These are phyloP conservation scores for Amorphotheca resinae DNA, from an alignment of 495 filamentous ascomycete genomes.

Conservation along the genomic window DNA sequence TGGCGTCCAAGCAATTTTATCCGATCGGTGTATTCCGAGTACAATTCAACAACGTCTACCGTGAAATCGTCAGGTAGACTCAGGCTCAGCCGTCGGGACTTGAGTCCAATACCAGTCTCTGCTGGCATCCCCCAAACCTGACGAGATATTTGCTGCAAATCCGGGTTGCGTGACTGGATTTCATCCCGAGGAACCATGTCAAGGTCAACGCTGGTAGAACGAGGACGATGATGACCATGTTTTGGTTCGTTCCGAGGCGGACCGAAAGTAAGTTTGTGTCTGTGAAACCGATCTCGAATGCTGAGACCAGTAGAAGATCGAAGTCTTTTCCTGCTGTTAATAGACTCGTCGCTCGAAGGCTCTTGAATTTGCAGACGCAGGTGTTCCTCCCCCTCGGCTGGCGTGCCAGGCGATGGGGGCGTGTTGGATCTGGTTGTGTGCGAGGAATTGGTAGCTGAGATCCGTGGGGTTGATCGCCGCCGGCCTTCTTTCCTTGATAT, in stretches of 20 bases:
- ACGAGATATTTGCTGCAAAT: not conserved
- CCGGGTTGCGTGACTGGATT: not conserved
- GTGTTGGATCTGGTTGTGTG: constrained; percentile 39
- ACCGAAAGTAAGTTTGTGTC: constrained; percentile 18
- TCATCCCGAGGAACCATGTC: constrained; percentile 6
- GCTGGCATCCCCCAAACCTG: constrained; percentile 40
- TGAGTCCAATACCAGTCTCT: constrained; percentile 49
- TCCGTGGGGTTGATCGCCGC: constrained; percentile 9
- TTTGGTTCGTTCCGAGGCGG: constrained; percentile 20
- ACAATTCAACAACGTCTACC: constrained; percentile 48
- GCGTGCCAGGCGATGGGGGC: constrained; percentile 38
- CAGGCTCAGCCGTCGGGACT: constrained; percentile 49
- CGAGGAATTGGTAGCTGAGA: constrained; percentile 32
- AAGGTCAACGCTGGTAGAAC: constrained; percentile 18
- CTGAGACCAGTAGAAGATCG: constrained; percentile 36
- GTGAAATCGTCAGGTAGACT: constrained; percentile 51
- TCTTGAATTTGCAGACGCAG: constrained; percentile 25
- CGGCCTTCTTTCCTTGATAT: constrained; percentile 21
- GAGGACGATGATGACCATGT: constrained; percentile 3
- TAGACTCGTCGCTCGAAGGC: constrained; percentile 28
- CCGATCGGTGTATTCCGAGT: constrained; percentile 45
- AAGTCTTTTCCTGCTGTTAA: constrained; percentile 28
- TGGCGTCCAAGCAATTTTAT: constrained; percentile 45
- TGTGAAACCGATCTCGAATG: constrained; percentile 28
- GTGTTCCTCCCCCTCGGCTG: constrained; percentile 23